Conservation (phyloP, 192 early-diverging fungal species). For the Umbelopsis isabellina region DNA sequence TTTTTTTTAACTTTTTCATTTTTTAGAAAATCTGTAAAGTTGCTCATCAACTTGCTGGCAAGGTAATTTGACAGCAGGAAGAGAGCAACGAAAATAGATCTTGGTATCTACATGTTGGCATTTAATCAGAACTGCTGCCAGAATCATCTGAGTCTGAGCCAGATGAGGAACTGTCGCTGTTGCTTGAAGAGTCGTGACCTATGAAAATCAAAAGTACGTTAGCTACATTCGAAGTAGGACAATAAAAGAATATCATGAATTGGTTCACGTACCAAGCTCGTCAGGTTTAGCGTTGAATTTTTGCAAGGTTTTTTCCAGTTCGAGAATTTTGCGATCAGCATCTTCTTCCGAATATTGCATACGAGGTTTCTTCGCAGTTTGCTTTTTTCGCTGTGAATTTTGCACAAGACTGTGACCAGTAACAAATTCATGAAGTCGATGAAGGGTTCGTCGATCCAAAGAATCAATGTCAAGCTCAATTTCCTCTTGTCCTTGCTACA, state of each 20-base stretch:
- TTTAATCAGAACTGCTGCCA: constrained; percentile 79
- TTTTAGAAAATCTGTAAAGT: too few species aligned
- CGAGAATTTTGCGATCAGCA: constrained; percentile 45
- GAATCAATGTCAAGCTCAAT: constrained; percentile 97
- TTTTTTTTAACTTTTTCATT: constrained; percentile 8
- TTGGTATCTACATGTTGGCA: constrained; percentile 29
- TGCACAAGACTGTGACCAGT: constrained; percentile 47
- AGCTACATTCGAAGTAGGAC: not conserved
- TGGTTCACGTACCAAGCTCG: constrained; percentile 33
- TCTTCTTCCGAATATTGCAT: constrained; percentile 50
- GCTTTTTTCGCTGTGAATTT: constrained; percentile 45
- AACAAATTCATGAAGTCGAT: constrained; percentile 87
- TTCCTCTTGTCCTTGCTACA: constrained; percentile 73
- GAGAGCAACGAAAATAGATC: not conserved
- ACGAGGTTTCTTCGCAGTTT: constrained; percentile 49
- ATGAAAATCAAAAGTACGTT: not conserved
- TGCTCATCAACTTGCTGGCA: too few species aligned
- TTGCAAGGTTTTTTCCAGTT: constrained; percentile 49
- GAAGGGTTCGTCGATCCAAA: constrained; percentile 80
- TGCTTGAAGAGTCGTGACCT: constrained; percentile 51
- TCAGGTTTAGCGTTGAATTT: constrained; percentile 56
- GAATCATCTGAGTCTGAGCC: constrained; percentile 83
- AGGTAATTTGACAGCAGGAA: not conserved
- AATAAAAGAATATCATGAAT: not conserved
- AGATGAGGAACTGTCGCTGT: constrained; percentile 56